A percentile compares a stretch with the other conserved stretches of the same genome.
Evolutionary conservation across 139 green algal genomes (phyloP).

Genomic region (Coelastrella sp.): DNA sequence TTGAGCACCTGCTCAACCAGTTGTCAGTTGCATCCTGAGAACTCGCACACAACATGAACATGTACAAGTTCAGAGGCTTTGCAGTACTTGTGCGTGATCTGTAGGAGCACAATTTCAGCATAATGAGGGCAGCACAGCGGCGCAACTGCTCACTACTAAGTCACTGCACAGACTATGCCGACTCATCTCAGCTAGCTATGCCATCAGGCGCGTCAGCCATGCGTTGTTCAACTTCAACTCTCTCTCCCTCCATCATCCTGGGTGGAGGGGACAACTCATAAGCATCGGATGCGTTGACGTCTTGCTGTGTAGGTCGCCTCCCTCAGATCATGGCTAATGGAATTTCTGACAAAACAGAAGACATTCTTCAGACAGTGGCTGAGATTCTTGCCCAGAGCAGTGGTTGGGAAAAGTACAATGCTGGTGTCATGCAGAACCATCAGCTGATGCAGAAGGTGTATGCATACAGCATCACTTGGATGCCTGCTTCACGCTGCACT

Average conservation of each 20-base stretch:
- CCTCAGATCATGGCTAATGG: background rate
- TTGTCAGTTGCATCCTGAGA: background rate
- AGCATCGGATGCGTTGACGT: background rate
- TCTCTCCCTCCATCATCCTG: background rate
- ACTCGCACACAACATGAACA: background rate
- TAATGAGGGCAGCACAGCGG: too few relatives aligned
- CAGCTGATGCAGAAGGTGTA: background rate
- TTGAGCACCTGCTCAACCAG: background rate
- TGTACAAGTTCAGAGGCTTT: background rate
- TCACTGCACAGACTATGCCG: too few relatives aligned
- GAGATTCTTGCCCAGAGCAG: background rate
- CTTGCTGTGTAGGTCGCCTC: background rate
- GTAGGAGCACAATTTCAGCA: too few relatives aligned
- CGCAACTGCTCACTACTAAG: too few relatives aligned
- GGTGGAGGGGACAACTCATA: background rate
- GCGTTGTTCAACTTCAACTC: background rate
- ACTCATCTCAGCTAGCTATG: too few relatives aligned
- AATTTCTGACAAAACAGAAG: background rate
- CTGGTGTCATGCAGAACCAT: background rate
- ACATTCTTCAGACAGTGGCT: background rate
- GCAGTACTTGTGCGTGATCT: background rate
- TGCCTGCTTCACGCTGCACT: background rate
- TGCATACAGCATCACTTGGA: constrained; percentile 4
- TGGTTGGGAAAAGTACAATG: background rate
- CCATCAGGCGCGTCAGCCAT: too few relatives aligned